Conservation (phyloP, 1,139 yeast genomes). For the Schizosaccharomyces versatilis region DNA sequence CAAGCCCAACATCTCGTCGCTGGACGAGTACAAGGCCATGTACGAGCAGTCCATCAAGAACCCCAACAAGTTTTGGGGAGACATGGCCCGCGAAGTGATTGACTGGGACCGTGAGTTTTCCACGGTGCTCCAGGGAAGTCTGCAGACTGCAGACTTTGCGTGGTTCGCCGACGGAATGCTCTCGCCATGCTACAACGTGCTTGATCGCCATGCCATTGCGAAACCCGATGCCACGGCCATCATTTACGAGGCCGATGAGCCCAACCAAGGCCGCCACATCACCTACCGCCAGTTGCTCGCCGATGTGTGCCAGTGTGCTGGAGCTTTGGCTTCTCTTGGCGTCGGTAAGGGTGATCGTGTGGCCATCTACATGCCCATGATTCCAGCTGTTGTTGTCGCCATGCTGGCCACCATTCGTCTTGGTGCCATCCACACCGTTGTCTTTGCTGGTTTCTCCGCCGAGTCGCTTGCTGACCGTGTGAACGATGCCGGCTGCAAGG, state of each 20-base stretch:
- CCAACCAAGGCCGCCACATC: constrained; percentile 40
- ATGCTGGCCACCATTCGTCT: constrained; percentile 85
- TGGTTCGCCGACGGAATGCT: constrained; percentile 90
- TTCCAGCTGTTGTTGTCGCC: constrained; percentile 81
- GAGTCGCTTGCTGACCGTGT: constrained; percentile 85
- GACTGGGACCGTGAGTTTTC: constrained; percentile 71
- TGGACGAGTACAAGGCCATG: constrained; percentile 53
- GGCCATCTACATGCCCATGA: constrained; percentile 93
- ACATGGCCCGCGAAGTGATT: constrained; percentile 54
- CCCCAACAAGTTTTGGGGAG: constrained; percentile 71
- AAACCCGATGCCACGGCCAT: constrained; percentile 70
- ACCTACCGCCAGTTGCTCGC: constrained; percentile 73
- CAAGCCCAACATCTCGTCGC: constrained; percentile 21
- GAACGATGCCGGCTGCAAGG: constrained; percentile 68
- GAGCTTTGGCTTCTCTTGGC: constrained; percentile 70
- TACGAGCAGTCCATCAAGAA: constrained; percentile 57
- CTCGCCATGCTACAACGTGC: constrained; percentile 87
- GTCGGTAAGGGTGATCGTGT: constrained; percentile 85
- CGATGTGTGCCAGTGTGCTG: constrained; percentile 76
- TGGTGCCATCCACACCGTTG: constrained; percentile 91
- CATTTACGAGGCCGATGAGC: constrained; percentile 89
- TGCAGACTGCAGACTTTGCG: constrained; percentile 59
- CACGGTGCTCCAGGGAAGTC: constrained; percentile 46
- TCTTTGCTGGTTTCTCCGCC: constrained; percentile 90
- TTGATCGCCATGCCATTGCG: constrained; percentile 78